Conservation (phyloP, 2,329 filamentous ascomycete genomes). For the Penicillium paneum region DNA sequence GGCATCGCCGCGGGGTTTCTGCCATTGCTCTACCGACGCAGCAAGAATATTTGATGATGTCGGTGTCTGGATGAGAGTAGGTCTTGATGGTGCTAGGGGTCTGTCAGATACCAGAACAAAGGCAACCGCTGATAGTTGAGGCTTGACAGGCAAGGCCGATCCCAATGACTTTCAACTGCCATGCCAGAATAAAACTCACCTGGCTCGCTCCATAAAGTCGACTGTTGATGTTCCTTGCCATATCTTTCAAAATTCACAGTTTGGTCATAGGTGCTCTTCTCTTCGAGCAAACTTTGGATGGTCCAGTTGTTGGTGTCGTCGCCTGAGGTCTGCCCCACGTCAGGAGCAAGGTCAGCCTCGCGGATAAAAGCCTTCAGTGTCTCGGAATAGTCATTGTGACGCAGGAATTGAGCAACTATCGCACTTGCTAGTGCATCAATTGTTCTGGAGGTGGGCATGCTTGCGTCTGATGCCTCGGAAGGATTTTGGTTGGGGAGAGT, state of each 20-base stretch:
- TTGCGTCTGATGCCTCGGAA: background rate
- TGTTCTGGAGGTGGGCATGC: slow-evolving; percentile 16
- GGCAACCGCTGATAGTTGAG: background rate
- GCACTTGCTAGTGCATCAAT: slow-evolving; percentile 30
- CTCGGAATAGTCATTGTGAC: slow-evolving; percentile 46
- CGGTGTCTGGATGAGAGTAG: slow-evolving; percentile 42
- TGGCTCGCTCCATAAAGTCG: slow-evolving; percentile 47
- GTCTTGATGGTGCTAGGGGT: slow-evolving; percentile 45
- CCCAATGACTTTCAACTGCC: background rate
- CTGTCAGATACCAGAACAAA: slow-evolving; percentile 13
- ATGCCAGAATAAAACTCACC: slow-evolving; percentile 35
- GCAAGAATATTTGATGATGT: slow-evolving; percentile 55
- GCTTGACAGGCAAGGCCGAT: background rate
- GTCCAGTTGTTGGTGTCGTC: slow-evolving; percentile 47
- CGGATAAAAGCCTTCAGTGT: slow-evolving; percentile 57
- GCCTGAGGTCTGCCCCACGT: slow-evolving; percentile 44
- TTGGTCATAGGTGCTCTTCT: slow-evolving; percentile 58
- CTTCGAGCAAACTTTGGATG: slow-evolving; percentile 58
- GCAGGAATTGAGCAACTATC: slow-evolving; percentile 45
- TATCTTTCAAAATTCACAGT: slow-evolving; percentile 56
- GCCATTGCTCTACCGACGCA: slow-evolving; percentile 44
- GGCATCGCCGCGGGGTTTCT: slow-evolving; percentile 14
- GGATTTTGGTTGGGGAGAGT: background rate
- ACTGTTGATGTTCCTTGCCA: slow-evolving; percentile 43
- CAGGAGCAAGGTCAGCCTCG: slow-evolving; percentile 53